These are phyloP conservation scores for Arachis monticola DNA, from an alignment of 331 rosid genomes.

Conservation along the genomic window DNA sequence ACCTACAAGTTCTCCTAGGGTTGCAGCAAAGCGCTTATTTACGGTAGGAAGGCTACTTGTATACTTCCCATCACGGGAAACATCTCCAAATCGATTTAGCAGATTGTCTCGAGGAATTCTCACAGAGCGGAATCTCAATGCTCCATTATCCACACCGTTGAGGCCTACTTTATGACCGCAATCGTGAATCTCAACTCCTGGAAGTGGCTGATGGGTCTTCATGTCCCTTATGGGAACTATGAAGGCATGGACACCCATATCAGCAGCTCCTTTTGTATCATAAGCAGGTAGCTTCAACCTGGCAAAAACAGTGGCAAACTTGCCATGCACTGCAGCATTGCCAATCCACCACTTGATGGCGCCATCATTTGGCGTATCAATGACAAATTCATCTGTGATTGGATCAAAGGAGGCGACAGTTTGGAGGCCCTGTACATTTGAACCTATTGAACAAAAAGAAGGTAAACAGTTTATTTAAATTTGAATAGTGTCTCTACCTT, in stretches of 20 bases:
- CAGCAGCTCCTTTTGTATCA: constrained; percentile 67
- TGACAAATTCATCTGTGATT: constrained; percentile 74
- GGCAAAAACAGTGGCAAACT: constrained; percentile 92
- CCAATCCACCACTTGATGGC: constrained; percentile 99
- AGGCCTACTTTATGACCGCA: constrained; percentile 96
- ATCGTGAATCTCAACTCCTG: constrained; percentile 93
- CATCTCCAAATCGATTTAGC: constrained; percentile 94
- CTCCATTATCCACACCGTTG: constrained; percentile 98
- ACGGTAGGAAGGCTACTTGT: constrained; percentile 75
- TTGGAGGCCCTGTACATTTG: constrained; percentile 96
- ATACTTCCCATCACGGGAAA: constrained; percentile 93
- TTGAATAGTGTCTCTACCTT: constrained; percentile 6
- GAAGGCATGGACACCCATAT: constrained; percentile 99
- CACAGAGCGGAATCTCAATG: constrained; percentile 79
- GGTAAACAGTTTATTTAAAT: constrained; percentile 33
- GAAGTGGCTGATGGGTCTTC: constrained; percentile 85
- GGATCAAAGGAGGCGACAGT: constrained; percentile 87
- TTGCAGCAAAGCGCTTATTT: constrained; percentile 91
- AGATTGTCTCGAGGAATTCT: constrained; percentile 96
- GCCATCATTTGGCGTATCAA: constrained; percentile 92
- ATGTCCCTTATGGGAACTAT: constrained; percentile 91
- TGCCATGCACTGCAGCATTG: constrained; percentile 98
- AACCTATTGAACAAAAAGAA: constrained; percentile 59
- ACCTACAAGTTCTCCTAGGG: constrained; percentile 95
- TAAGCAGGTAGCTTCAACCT: constrained; percentile 75